Evolutionary conservation across 2,329 filamentous ascomycete genomes (phyloP).

Genomic region (Xylaria sp.): DNA sequence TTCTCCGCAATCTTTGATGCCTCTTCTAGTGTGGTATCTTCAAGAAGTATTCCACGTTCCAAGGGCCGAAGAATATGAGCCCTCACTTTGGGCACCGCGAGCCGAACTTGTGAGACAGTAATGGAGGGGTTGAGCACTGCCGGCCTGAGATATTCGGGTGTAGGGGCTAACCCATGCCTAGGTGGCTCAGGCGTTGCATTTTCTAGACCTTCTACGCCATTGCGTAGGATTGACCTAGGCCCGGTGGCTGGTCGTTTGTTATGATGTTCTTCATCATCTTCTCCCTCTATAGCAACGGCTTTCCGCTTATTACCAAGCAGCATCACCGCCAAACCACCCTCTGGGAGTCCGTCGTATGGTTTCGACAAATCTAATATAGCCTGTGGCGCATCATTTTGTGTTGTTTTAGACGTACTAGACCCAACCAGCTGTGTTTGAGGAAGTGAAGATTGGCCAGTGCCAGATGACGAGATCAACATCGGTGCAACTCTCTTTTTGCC

Average conservation of each 20-base stretch:
- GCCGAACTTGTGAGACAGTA: conserved; percentile 81
- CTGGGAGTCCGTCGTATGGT: conserved; percentile 91
- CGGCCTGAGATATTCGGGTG: conserved; percentile 86
- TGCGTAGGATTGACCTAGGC: conserved; percentile 77
- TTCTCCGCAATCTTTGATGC: conserved; percentile 73
- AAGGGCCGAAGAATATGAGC: conserved; percentile 84
- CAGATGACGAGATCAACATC: conserved; percentile 88
- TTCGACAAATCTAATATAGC: conserved; percentile 90
- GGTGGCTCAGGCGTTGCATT: conserved; percentile 73
- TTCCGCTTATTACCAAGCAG: conserved; percentile 95
- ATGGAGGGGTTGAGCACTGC: conserved; percentile 86
- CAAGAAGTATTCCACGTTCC: conserved; percentile 70
- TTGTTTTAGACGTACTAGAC: conserved; percentile 70
- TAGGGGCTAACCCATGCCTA: conserved; percentile 70
- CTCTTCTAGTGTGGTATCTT: conserved; percentile 65
- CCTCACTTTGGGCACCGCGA: conserved; percentile 88
- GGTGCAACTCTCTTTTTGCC: conserved; percentile 96
- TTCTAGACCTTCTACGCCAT: conserved; percentile 80
- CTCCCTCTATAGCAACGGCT: conserved; percentile 75
- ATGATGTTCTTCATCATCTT: conserved; percentile 73
- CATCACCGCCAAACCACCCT: conserved; percentile 85
- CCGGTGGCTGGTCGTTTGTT: conserved; percentile 69
- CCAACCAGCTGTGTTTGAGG: conserved; percentile 90
- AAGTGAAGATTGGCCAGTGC: conserved; percentile 85
- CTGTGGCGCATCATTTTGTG: conserved; percentile 78